phyloP scores from a whole-genome alignment of 2,329 filamentous ascomycete species.

The Paraphoma chrysanthemicola region DNA sequence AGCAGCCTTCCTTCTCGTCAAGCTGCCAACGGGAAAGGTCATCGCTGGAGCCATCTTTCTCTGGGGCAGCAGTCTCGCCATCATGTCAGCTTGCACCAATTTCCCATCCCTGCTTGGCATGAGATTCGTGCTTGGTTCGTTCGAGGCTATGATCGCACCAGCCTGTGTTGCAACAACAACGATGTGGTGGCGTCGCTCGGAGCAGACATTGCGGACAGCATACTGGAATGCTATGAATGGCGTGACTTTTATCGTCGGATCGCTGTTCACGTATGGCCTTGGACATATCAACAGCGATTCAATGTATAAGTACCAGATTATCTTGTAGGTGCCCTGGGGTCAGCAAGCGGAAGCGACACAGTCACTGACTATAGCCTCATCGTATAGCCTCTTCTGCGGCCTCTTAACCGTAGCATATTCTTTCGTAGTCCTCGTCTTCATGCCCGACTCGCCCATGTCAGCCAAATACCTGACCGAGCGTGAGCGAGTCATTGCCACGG shows the following conservation, averaged over 20 bases:
- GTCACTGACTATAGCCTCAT: no score
- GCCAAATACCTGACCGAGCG: slow-evolving; percentile 34
- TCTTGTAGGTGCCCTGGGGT: slow-evolving; percentile 35
- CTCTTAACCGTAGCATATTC: slow-evolving; percentile 55
- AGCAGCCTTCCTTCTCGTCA: slow-evolving; percentile 62
- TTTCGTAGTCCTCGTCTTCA: slow-evolving; percentile 46
- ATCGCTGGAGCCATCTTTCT: slow-evolving; percentile 57
- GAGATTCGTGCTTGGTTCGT: slow-evolving; percentile 52
- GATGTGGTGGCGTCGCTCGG: slow-evolving; percentile 66
- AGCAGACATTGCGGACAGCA: slow-evolving; percentile 63
- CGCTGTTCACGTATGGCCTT: slow-evolving; percentile 64
- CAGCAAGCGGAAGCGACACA: no score
- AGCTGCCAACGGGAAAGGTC: slow-evolving; percentile 66
- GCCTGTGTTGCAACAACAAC: slow-evolving; percentile 65
- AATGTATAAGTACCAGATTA: slow-evolving; percentile 53
- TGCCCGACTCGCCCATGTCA: slow-evolving; percentile 54
- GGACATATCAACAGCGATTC: slow-evolving; percentile 59
- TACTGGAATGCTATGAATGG: slow-evolving; percentile 70
- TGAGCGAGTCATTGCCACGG: slow-evolving; percentile 25
- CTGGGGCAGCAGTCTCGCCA: slow-evolving; percentile 61
- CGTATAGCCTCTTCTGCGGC: slow-evolving; percentile 48
- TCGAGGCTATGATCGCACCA: slow-evolving; percentile 49
- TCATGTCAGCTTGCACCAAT: slow-evolving; percentile 60
- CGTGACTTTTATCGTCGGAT: slow-evolving; percentile 62
- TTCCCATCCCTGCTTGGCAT: slow-evolving; percentile 47